Conservation (phyloP, 2,329 filamentous ascomycete species). For the Clonostachys byssicola region DNA sequence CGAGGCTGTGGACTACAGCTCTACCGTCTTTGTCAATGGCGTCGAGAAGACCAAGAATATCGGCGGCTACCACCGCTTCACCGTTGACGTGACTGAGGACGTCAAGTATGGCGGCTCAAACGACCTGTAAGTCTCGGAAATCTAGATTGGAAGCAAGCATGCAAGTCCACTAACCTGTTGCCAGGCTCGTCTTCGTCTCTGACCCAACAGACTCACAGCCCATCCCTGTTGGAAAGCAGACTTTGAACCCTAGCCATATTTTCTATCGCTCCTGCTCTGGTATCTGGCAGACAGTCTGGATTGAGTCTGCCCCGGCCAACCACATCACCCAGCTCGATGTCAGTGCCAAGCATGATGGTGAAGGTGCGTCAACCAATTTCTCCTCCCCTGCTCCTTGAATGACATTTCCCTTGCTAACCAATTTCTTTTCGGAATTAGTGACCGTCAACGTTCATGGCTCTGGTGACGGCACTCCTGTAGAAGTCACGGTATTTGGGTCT, state of each 20-base stretch:
- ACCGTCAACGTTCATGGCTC: slow-evolving; percentile 48
- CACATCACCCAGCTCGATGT: slow-evolving; percentile 58
- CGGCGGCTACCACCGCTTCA: slow-evolving; percentile 61
- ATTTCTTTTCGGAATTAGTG: slow-evolving; percentile 27
- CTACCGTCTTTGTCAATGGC: slow-evolving; percentile 55
- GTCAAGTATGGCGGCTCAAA: slow-evolving; percentile 39
- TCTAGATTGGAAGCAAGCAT: background rate
- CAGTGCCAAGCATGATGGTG: slow-evolving; percentile 49
- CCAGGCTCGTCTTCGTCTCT: slow-evolving; percentile 59
- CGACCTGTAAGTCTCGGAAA: slow-evolving; percentile 37
- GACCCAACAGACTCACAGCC: slow-evolving; percentile 62
- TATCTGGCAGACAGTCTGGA: slow-evolving; percentile 73
- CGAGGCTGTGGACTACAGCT: slow-evolving; percentile 54
- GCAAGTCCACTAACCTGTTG: background rate
- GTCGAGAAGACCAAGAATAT: slow-evolving; percentile 44
- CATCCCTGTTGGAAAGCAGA: slow-evolving; percentile 66
- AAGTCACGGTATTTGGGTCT: slow-evolving; percentile 26
- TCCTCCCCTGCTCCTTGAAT: background rate
- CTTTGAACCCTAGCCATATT: slow-evolving; percentile 52
- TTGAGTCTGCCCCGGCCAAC: slow-evolving; percentile 55
- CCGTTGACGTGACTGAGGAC: slow-evolving; percentile 49
- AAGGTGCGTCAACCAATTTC: slow-evolving; percentile 26
- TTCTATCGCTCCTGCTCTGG: slow-evolving; percentile 71
- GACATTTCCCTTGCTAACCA: background rate
- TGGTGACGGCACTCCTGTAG: slow-evolving; percentile 23